Conservation (phyloP, 2,329 filamentous ascomycete species). For the Aspergillus brunneoviolaceus region DNA sequence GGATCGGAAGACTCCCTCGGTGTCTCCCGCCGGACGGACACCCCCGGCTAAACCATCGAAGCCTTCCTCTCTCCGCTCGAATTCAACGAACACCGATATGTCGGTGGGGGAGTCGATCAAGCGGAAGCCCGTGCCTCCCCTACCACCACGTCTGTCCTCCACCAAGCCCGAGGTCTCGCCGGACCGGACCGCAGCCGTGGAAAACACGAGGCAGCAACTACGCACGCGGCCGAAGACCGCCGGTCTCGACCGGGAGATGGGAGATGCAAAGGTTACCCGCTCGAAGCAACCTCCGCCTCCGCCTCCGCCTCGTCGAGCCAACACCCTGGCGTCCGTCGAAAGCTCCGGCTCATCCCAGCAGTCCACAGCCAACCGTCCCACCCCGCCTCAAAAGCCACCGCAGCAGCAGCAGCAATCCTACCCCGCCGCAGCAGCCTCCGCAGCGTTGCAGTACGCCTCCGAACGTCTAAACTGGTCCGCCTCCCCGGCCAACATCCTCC, state of each 20-base stretch:
- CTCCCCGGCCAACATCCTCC: conserved; percentile 19
- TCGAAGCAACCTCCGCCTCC: conserved; percentile 32
- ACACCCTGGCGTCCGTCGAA: conserved; percentile 26
- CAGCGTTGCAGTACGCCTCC: conserved; percentile 34
- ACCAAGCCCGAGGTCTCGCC: conserved; percentile 13
- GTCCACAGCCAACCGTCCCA: conserved; percentile 14
- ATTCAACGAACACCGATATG: conserved; percentile 26
- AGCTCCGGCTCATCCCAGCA: conserved; percentile 14
- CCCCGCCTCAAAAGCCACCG: neutral
- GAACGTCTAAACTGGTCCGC: conserved; percentile 27
- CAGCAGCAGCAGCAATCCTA: conserved; percentile 23
- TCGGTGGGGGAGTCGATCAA: conserved; percentile 25
- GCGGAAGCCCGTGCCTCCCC: conserved; percentile 38
- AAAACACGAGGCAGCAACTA: conserved; percentile 14
- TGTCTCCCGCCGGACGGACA: conserved; percentile 18
- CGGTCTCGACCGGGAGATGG: conserved; percentile 8
- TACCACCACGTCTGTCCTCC: conserved; percentile 37
- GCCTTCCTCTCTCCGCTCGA: conserved; percentile 42
- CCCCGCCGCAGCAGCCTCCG: conserved; percentile 21
- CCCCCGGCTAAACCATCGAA: conserved; percentile 48
- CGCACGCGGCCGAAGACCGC: neutral
- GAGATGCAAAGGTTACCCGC: conserved; percentile 6
- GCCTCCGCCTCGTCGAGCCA: conserved; percentile 34
- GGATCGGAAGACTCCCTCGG: conserved; percentile 17
- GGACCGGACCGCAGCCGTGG: neutral